Conservation (phyloP, 345 rosid species). For the Laguncularia racemosa region DNA sequence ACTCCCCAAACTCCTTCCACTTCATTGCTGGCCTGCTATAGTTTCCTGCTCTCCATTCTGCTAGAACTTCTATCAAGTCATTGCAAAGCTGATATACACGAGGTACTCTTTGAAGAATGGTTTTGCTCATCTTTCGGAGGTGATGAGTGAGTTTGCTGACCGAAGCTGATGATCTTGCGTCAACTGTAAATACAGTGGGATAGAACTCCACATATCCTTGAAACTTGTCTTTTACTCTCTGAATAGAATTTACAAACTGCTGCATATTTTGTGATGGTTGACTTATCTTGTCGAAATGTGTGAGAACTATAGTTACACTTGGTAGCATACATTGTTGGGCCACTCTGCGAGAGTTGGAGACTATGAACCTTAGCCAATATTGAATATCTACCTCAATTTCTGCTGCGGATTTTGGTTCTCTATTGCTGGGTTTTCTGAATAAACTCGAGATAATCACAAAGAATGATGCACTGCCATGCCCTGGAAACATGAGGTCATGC, state of each 20-base stretch:
- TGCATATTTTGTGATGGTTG: slow-evolving; percentile 58
- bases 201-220: slow-evolving; percentile 72
- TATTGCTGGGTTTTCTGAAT: slow-evolving; percentile 73
- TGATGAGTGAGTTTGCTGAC: slow-evolving; percentile 73
- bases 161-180: slow-evolving; percentile 80
- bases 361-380: slow-evolving; percentile 87
- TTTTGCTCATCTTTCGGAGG: slow-evolving; percentile 59
- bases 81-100: slow-evolving; percentile 85
- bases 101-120: slow-evolving; percentile 77
- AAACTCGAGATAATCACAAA: slow-evolving; percentile 77
- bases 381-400: slow-evolving; percentile 86
- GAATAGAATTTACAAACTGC: slow-evolving; percentile 43
- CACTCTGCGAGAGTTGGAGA: slow-evolving; percentile 73
- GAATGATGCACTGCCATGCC: slow-evolving; percentile 70
- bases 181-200: slow-evolving; percentile 83
- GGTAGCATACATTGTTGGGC: slow-evolving; percentile 79
- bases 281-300: slow-evolving; percentile 61
- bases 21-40: slow-evolving; percentile 70
- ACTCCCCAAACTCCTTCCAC: slow-evolving; percentile 82
- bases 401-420: slow-evolving; percentile 62
- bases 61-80: slow-evolving; percentile 61
- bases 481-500: slow-evolving; percentile 93
- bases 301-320: slow-evolving; percentile 65
- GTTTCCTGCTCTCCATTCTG: slow-evolving; percentile 84
- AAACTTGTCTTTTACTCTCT: slow-evolving; percentile 65